Percentiles rank a stretch among this genome's conserved stretches.
phyloP scores from a whole-genome alignment of 345 rosid species.

The Sonneratia alba region DNA sequence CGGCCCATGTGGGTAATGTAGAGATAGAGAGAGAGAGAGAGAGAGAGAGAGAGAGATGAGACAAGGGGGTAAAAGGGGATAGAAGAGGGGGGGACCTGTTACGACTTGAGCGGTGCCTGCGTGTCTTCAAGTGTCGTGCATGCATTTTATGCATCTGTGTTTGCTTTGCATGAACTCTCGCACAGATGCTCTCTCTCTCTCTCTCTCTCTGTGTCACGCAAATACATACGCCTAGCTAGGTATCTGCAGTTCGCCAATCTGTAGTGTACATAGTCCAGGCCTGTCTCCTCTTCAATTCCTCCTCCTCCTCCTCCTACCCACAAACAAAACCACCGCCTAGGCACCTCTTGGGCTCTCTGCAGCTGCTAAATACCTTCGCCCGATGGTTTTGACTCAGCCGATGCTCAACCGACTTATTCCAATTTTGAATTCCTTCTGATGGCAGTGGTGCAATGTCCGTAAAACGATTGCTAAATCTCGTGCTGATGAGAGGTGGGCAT shows the following conservation, averaged over 20 bases:
- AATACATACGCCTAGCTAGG: not conserved
- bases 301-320: not conserved
- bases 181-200: not conserved
- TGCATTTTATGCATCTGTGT: constrained; percentile 60
- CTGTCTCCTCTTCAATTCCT: not conserved
- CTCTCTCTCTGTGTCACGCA: not conserved
- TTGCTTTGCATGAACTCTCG: constrained; percentile 18
- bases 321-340: too few relatives aligned
- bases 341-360: not conserved
- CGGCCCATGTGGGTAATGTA: too few relatives aligned
- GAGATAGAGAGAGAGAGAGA: too few relatives aligned
- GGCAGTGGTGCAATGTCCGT: not conserved
- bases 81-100: constrained; percentile 1
- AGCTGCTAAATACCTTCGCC: not conserved
- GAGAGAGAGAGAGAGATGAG: not conserved
- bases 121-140: constrained; percentile 76
- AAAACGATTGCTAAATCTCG: not conserved
- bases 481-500: not conserved
- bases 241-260: not conserved
- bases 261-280: not conserved
- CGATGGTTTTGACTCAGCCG: not conserved
- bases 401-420: not conserved
- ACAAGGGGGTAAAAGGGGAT: not conserved
- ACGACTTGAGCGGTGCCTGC: constrained; percentile 26
- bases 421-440: not conserved